Evolutionary conservation across 1,284 basidiomycete species (phyloP), one percentile per base, ranked within the genome.

Genomic region (Cutaneotrichosporon mucoides): DNA sequence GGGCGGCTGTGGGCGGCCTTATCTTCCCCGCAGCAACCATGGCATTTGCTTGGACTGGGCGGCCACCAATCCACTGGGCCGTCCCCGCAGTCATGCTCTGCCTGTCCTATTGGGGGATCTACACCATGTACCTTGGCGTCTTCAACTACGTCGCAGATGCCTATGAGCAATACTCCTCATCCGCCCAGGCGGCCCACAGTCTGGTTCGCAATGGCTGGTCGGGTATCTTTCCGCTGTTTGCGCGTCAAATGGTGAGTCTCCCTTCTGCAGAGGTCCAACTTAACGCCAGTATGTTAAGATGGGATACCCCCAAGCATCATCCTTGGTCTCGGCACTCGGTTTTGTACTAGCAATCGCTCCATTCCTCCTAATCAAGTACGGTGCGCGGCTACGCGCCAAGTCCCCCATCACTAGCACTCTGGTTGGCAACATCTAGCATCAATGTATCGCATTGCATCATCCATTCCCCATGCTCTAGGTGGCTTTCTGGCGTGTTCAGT

Each of bases 171-270:
- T 36, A 53, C 42, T 53, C 51, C 12, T 78, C 76, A 0, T 77
- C 75, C 1, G 78, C 72, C 1, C 78, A 79, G 57, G 77, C 77
- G 0, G 70, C 76, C 1, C 77, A 79, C 42, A 68, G 65, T 35
- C 69, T 78, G 16, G 65, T 69, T 2, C 57, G 77, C 24, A 79
- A 78, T 60, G 51, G 76, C 7, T 55, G 68, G 15, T 64, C 66
- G 1, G 70, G 67, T 1, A 44, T 67, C 6, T 73, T 77, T 44
- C 73, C 76, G 4, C 66, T 77, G 12, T 77, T 77, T 48, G 72
- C 63, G 0, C 52, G 63, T 42, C 66, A 68, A 33, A 72, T 76
- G 37, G 37, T 38, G n/a, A n/a, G n/a, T n/a, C n/a, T n/a, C n/a
- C n/a, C n/a, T n/a, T n/a, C n/a, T n/a, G n/a, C n/a, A n/a, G n/a